Evolutionary conservation across 495 filamentous ascomycete species (phyloP).

Genomic region (Antarctomyces pellizariae): DNA sequence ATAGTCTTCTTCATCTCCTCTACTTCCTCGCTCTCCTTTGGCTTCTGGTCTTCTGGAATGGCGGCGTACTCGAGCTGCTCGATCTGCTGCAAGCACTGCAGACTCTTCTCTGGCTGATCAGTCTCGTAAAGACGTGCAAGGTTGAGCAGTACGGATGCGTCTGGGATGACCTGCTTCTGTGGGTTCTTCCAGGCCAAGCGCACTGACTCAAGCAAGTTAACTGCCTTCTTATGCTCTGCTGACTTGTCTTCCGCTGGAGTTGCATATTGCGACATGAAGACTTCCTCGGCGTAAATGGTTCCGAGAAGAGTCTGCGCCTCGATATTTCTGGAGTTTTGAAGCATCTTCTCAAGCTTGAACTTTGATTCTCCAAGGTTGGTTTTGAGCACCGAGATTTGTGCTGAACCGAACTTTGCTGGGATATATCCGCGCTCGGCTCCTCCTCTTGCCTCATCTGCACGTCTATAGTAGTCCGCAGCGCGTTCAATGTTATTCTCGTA

Average conservation of each 20-base stretch:
- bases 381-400: conserved; percentile 67
- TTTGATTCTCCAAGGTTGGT: conserved; percentile 79
- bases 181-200: conserved; percentile 75
- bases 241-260: conserved; percentile 71
- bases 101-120: conserved; percentile 66
- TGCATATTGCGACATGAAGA: conserved; percentile 51
- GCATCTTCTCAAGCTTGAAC: conserved; percentile 78
- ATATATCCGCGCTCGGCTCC: conserved; percentile 70
- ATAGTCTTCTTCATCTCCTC: conserved; percentile 32
- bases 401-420: conserved; percentile 78
- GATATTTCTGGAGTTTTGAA: conserved; percentile 61
- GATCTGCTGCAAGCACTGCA: conserved; percentile 74
- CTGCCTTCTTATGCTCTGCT: conserved; percentile 58
- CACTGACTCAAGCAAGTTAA: conserved; percentile 56
- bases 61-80: conserved; percentile 66
- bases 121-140: conserved; percentile 75
- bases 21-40: conserved; percentile 37
- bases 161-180: conserved; percentile 54
- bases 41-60: conserved; percentile 40
- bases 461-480: conserved; percentile 61
- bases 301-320: conserved; percentile 82
- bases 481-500: conserved; percentile 38
- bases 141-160: conserved; percentile 77
- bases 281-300: conserved; percentile 78
- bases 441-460: conserved; percentile 73